Percentiles rank a stretch among this genome's conserved stretches.
Evolutionary conservation across 345 rosid species (phyloP).

Genomic region (Balakata baccata): DNA sequence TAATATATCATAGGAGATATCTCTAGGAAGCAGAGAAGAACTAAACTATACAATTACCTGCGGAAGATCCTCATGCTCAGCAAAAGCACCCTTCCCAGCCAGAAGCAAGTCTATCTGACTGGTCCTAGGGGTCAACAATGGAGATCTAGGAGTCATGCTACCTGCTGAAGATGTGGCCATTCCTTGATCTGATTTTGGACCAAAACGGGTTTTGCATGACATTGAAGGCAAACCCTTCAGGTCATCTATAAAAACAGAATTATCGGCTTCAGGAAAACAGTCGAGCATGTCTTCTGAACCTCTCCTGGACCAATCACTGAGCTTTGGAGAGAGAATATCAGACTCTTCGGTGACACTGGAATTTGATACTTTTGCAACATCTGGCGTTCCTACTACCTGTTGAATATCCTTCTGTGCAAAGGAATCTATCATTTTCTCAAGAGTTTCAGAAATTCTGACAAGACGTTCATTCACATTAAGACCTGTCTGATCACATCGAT

Average conservation of each 20-base stretch:
- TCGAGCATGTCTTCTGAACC: conserved; percentile 99
- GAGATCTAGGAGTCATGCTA: conserved; percentile 99
- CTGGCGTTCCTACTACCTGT: conserved; percentile 73
- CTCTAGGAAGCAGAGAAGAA: neutral
- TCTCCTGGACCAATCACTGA: conserved; percentile 95
- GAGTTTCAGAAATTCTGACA: conserved; percentile 73
- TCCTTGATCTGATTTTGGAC: conserved; percentile 95
- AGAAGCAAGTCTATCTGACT: conserved; percentile 82
- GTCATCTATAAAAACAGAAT: conserved; percentile 77
- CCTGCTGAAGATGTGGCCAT: conserved; percentile 98
- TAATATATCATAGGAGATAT: neutral
- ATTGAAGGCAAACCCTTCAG: conserved; percentile 84
- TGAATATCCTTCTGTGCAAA: conserved; percentile 71
- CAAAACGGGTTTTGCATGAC: conserved; percentile 95
- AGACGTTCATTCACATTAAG: conserved; percentile 85
- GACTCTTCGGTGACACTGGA: conserved; percentile 85
- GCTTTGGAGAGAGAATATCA: conserved; percentile 82
- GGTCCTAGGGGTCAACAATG: conserved; percentile 82
- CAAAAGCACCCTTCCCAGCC: conserved; percentile 75
- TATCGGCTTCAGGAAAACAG: conserved; percentile 85
- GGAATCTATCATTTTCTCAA: conserved; percentile 83
- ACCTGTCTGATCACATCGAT: conserved; percentile 89
- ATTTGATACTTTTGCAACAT: conserved; percentile 81
- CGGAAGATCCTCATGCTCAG: conserved; percentile 79
- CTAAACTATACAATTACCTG: conserved; percentile 53